Evolutionary conservation across 2,329 filamentous ascomycete genomes (phyloP).

Genomic region (Niveomyces coronatus): DNA sequence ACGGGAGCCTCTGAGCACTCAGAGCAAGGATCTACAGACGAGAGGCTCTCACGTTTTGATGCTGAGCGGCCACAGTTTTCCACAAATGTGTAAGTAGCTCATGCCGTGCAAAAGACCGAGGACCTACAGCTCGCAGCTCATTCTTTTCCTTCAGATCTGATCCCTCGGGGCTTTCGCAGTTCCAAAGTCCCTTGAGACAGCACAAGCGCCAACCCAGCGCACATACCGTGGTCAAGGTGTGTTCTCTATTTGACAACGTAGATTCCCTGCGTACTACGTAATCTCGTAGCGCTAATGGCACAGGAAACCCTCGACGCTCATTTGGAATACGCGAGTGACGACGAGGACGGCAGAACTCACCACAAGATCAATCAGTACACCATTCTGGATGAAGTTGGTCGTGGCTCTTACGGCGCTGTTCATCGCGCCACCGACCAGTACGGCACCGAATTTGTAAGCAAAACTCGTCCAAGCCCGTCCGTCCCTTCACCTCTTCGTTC

Average conservation of each 20-base stretch:
- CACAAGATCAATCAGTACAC: constrained; percentile 92
- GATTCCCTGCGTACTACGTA: too few relatives aligned
- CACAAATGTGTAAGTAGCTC: constrained; percentile 26
- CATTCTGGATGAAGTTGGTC: constrained; percentile 91
- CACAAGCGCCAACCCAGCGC: constrained; percentile 47
- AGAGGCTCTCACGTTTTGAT: background rate
- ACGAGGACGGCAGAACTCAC: constrained; percentile 68
- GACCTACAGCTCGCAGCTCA: background rate
- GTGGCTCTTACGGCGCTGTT: constrained; percentile 89
- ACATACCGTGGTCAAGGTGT: constrained; percentile 48
- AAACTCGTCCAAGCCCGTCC: background rate
- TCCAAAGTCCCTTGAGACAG: constrained; percentile 45
- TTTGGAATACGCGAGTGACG: constrained; percentile 77
- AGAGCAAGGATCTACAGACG: background rate
- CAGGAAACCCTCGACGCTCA: constrained; percentile 88
- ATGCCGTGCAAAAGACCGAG: background rate
- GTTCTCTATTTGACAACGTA: background rate
- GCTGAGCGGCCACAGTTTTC: background rate
- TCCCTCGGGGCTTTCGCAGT: constrained; percentile 28
- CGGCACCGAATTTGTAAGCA: constrained; percentile 80
- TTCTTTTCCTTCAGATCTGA: constrained; percentile 28
- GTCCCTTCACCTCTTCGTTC: background rate
- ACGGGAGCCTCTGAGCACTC: too few relatives aligned
- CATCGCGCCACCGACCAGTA: constrained; percentile 85
- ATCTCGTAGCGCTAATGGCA: constrained; percentile 10